A percentile compares a stretch with the other conserved stretches of the same genome.
Conservation (phyloP, 2,329 filamentous ascomycete species). For the Nigrograna mackinnonii region DNA sequence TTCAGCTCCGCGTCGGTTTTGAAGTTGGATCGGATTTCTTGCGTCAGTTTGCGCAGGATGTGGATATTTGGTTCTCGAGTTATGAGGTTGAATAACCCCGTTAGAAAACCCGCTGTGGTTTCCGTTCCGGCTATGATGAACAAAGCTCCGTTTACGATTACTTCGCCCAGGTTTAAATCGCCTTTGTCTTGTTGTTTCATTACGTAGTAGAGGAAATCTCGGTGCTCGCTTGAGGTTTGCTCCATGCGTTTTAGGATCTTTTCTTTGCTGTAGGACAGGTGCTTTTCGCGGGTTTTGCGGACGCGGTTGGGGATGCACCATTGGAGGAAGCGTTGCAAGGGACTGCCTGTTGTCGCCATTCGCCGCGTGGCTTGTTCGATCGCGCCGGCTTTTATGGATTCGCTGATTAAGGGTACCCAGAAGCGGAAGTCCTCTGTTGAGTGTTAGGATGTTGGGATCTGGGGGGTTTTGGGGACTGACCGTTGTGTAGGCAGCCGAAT, state of each 20-base stretch:
- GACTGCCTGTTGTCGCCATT: constrained; percentile 14
- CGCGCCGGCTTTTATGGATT: constrained; percentile 20
- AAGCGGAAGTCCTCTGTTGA: constrained; percentile 18
- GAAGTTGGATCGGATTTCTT: constrained; percentile 20
- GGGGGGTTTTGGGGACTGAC: constrained; percentile 2
- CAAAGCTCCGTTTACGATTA: constrained; percentile 20
- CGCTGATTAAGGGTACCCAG: constrained; percentile 20
- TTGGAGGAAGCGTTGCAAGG: constrained; percentile 17
- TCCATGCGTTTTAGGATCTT: constrained; percentile 24
- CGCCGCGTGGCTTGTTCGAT: constrained; percentile 19
- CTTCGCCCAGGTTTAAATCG: constrained; percentile 17
- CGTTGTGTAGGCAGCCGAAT: constrained; percentile 16
- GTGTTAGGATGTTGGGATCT: not conserved
- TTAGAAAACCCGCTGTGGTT: constrained; percentile 19
- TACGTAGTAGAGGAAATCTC: constrained; percentile 21
- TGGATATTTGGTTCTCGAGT: constrained; percentile 12
- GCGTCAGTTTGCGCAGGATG: constrained; percentile 13
- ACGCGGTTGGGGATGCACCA: constrained; percentile 18
- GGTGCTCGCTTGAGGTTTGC: constrained; percentile 14
- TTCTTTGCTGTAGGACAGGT: constrained; percentile 21
- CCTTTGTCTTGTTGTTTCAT: constrained; percentile 20
- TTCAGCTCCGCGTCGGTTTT: constrained; percentile 26
- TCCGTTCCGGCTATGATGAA: constrained; percentile 25
- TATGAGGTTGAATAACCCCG: constrained; percentile 15
- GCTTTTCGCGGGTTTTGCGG: constrained; percentile 11